These are phyloP conservation scores for Trichomonascaceae sp. DNA, from an alignment of 1,139 yeast genomes.

Conservation along the genomic window DNA sequence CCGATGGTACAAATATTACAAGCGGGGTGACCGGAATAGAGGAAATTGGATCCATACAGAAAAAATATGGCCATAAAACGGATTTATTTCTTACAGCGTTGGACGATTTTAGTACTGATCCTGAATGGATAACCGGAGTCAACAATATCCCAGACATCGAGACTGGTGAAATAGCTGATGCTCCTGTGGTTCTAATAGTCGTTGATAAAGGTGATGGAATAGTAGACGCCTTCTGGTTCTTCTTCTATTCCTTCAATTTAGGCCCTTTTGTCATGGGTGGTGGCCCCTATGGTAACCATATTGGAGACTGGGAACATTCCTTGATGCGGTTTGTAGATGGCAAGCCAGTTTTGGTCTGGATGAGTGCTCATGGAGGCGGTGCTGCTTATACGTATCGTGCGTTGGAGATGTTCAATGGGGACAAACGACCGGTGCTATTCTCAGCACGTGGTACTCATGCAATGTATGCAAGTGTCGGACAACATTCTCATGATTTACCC, in stretches of 20 bases:
- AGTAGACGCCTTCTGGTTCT: conserved; percentile 94
- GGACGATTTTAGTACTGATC: conserved; percentile 66
- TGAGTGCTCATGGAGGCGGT: conserved; percentile 98
- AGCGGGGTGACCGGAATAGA: conserved; percentile 22
- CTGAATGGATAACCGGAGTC: conserved; percentile 80
- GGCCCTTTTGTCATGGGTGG: conserved; percentile 98
- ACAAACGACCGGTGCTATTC: conserved; percentile 64
- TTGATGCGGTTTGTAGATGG: conserved; percentile 79
- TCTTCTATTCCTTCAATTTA: conserved; percentile 85
- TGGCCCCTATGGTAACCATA: conserved; percentile 95
- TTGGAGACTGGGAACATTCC: conserved; percentile 98
- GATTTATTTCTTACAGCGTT: conserved; percentile 55
- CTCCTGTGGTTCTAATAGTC: conserved; percentile 76
- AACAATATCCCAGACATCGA: conserved; percentile 61
- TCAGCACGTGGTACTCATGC: conserved; percentile 97
- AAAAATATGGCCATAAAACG: not conserved
- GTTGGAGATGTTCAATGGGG: conserved; percentile 58
- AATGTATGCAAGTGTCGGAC: conserved; percentile 92
- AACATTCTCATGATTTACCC: conserved; percentile 92
- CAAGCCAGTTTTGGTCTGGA: conserved; percentile 85
- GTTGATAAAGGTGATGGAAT: conserved; percentile 92
- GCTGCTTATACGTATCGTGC: conserved; percentile 76
- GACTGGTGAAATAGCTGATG: conserved; percentile 63
- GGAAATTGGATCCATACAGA: conserved; percentile 16
- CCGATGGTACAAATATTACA: conserved; percentile 22